phyloP scores from a whole-genome alignment of 2,329 filamentous ascomycete species.

The Alternaria solani region DNA sequence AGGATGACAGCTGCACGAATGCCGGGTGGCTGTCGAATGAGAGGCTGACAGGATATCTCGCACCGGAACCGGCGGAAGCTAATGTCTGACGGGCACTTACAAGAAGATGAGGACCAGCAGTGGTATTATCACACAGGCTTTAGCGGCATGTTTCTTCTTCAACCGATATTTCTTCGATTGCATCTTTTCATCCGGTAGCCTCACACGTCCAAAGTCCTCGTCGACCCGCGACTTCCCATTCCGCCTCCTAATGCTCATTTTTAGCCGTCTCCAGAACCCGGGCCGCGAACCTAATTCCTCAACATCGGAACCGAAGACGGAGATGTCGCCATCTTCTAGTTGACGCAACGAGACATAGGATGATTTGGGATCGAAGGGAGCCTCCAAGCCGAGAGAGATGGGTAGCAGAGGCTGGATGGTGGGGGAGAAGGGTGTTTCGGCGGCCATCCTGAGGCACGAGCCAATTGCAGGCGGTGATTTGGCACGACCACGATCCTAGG shows the following conservation, averaged over 20 bases:
- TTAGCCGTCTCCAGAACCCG: slow-evolving; percentile 38
- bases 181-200: slow-evolving; percentile 32
- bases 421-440: slow-evolving; percentile 24
- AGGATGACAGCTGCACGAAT: slow-evolving; percentile 5
- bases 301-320: slow-evolving; percentile 25
- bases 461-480: slow-evolving; percentile 26
- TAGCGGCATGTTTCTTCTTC: slow-evolving; percentile 30
- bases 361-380: slow-evolving; percentile 19
- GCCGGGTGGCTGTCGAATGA: slow-evolving; percentile 5
- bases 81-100: slow-evolving; percentile 34
- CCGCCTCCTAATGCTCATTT: slow-evolving; percentile 40
- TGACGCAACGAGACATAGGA: slow-evolving; percentile 27
- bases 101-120: slow-evolving; percentile 41
- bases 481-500: slow-evolving; percentile 2
- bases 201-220: slow-evolving; percentile 21
- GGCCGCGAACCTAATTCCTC: slow-evolving; percentile 20
- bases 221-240: slow-evolving; percentile 23
- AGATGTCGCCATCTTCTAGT: slow-evolving; percentile 38
- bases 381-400: slow-evolving; percentile 30
- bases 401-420: slow-evolving; percentile 32
- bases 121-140: slow-evolving; percentile 28
- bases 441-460: slow-evolving; percentile 36
- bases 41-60: slow-evolving; percentile 10
- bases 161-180: slow-evolving; percentile 22
- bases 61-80: slow-evolving; percentile 23